Conservation (phyloP, 306 rosid species). For the Vigna nakashimae region DNA sequence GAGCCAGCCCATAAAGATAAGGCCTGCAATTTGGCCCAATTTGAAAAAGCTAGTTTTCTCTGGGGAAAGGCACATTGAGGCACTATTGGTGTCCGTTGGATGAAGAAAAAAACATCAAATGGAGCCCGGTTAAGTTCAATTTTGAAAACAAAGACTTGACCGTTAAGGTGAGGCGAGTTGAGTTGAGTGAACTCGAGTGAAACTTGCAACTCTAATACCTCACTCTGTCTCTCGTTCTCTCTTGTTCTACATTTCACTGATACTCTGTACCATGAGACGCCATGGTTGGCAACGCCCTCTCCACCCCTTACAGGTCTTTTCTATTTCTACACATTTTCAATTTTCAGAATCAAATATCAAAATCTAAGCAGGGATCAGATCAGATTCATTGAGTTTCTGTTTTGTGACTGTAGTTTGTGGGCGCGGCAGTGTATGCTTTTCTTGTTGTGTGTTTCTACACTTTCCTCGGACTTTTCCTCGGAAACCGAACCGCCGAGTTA, state of each 20-base stretch:
- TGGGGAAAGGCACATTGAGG: too few species aligned
- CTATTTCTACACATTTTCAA: not conserved
- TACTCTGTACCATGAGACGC: constrained; percentile 63
- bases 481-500: constrained; percentile 69
- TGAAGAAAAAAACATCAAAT: not conserved
- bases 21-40: too few species aligned
- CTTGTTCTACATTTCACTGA: not conserved
- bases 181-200: constrained; percentile 32
- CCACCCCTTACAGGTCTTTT: constrained; percentile 82
- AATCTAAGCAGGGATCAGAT: not conserved
- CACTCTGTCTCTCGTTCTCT: not conserved
- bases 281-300: constrained; percentile 97
- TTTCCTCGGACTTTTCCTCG: constrained; percentile 84
- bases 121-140: constrained; percentile 50
- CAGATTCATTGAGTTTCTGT: not conserved
- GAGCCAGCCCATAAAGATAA: too few species aligned
- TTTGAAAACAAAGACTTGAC: constrained; percentile 49
- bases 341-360: not conserved
- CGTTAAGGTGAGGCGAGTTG: constrained; percentile 45
- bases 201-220: not conserved
- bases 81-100: constrained; percentile 44
- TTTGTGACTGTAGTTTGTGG: constrained; percentile 66
- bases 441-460: constrained; percentile 75
- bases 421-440: constrained; percentile 67
- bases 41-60: too few species aligned